Percentiles rank a stretch among this genome's conserved stretches.
Evolutionary conservation across 2,329 filamentous ascomycete species (phyloP).

Genomic region (Aspergillus calidoustus): DNA sequence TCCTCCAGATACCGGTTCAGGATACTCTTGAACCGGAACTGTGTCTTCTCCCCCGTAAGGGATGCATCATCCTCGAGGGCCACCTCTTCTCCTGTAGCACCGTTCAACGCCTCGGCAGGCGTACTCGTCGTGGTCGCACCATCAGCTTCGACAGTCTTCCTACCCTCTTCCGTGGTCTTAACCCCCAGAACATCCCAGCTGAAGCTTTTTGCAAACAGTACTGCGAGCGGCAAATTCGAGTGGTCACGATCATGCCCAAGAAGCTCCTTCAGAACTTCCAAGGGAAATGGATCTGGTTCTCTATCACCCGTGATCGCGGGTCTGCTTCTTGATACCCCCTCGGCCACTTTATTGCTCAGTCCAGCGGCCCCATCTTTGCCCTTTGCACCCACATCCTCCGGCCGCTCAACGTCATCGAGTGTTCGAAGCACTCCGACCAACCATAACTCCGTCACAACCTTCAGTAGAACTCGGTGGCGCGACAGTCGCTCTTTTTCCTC

Average conservation of each 20-base stretch:
- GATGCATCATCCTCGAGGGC: slow-evolving; percentile 67
- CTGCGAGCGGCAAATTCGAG: slow-evolving; percentile 84
- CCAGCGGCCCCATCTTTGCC: slow-evolving; percentile 56
- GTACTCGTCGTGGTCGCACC: slow-evolving; percentile 62
- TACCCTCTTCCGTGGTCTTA: slow-evolving; percentile 73
- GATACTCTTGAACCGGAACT: slow-evolving; percentile 84
- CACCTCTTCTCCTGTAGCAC: slow-evolving; percentile 50
- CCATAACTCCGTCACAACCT: slow-evolving; percentile 95
- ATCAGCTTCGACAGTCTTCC: slow-evolving; percentile 83
- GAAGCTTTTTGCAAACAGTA: slow-evolving; percentile 95
- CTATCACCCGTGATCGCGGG: slow-evolving; percentile 59
- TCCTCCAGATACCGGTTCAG: slow-evolving; percentile 89
- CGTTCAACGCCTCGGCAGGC: slow-evolving; percentile 54
- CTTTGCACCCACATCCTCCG: slow-evolving; percentile 63
- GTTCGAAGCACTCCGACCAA: slow-evolving; percentile 86
- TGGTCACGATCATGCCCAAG: slow-evolving; percentile 93
- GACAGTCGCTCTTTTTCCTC: slow-evolving; percentile 93
- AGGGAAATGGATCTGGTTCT: slow-evolving; percentile 86
- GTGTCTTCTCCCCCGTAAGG: slow-evolving; percentile 75
- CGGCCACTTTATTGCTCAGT: slow-evolving; percentile 50
- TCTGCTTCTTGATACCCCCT: slow-evolving; percentile 66
- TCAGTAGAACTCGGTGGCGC: slow-evolving; percentile 81
- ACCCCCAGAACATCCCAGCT: slow-evolving; percentile 93
- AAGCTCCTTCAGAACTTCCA: slow-evolving; percentile 97
- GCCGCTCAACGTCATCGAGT: slow-evolving; percentile 69